phyloP scores from a whole-genome alignment of 768 basidiomycete genomes.

The Boletus subcaerulescens region DNA sequence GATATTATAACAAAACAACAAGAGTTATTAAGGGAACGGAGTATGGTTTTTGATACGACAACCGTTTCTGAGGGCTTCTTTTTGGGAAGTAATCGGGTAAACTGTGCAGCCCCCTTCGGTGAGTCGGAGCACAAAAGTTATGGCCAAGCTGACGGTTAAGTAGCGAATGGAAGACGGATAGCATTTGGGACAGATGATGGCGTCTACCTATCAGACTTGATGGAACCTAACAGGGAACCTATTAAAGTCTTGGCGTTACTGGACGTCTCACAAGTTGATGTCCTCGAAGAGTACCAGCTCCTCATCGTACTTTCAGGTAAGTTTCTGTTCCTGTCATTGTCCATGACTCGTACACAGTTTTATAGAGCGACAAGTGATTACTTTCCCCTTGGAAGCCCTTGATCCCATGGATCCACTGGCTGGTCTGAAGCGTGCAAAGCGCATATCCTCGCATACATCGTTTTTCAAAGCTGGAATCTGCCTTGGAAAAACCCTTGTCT shows the following conservation, averaged over 20 bases:
- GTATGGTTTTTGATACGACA: conserved; percentile 81
- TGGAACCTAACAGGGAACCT: conserved; percentile 74
- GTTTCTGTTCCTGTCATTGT: conserved; percentile 14
- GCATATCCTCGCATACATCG: conserved; percentile 92
- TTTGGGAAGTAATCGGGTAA: conserved; percentile 78
- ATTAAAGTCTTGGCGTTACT: conserved; percentile 84
- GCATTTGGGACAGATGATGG: conserved; percentile 99
- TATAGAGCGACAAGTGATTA: conserved; percentile 90
- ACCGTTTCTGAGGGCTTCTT: conserved; percentile 89
- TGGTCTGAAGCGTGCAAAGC: conserved; percentile 89
- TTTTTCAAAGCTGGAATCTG: conserved; percentile 98
- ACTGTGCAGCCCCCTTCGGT: conserved; percentile 88
- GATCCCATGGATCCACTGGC: conserved; percentile 88
- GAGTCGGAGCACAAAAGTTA: conserved; percentile 37
- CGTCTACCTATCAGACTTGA: conserved; percentile 89
- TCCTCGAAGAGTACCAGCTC: conserved; percentile 93
- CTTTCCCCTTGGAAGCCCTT: conserved; percentile 91
- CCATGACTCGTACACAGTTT: neutral
- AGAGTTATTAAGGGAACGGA: conserved; percentile 76
- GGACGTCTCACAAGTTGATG: conserved; percentile 93
- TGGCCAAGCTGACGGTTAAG: conserved; percentile 3
- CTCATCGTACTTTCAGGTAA: conserved; percentile 97
- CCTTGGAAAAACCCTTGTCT: conserved; percentile 86
- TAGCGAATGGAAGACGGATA: conserved; percentile 79
- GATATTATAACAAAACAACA: conserved; percentile 91